These are phyloP conservation scores for Aurinia saxatilis DNA, from an alignment of 345 rosid species.

Conservation along the genomic window DNA sequence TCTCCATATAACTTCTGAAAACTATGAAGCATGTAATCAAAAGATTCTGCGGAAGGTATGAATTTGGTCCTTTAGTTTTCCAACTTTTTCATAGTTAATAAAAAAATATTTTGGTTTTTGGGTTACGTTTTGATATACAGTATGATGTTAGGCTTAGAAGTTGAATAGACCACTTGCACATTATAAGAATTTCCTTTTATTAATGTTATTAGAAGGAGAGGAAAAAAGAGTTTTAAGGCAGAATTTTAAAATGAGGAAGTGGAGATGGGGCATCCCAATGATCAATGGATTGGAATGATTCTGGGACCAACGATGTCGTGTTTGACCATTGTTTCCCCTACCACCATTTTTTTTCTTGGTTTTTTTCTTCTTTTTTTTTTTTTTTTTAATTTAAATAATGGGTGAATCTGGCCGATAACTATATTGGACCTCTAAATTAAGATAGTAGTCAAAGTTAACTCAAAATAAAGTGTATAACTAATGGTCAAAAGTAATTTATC, in stretches of 20 bases:
- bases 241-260: conserved; percentile 5
- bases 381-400: too few species aligned
- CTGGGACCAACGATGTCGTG: conserved; percentile 23
- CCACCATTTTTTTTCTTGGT: too few species aligned
- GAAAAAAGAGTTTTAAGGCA: not conserved
- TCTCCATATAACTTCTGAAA: not conserved
- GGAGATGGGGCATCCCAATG: conserved; percentile 9
- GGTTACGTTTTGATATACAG: not conserved
- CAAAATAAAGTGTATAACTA: too few species aligned
- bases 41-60: not conserved
- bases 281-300: conserved; percentile 13
- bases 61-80: not conserved
- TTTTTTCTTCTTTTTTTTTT: too few species aligned
- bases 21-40: conserved; percentile 17
- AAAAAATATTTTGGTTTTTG: not conserved
- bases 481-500: too few species aligned
- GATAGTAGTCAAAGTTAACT: too few species aligned
- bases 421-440: too few species aligned
- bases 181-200: not conserved
- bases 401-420: too few species aligned
- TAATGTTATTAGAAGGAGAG: not conserved
- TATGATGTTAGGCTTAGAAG: too few species aligned
- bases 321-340: conserved; percentile 11
- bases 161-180: not conserved
- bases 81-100: not conserved